Evolutionary conservation across 495 filamentous ascomycete genomes (phyloP).

Genomic region (Aspergillus bertholletiae): DNA sequence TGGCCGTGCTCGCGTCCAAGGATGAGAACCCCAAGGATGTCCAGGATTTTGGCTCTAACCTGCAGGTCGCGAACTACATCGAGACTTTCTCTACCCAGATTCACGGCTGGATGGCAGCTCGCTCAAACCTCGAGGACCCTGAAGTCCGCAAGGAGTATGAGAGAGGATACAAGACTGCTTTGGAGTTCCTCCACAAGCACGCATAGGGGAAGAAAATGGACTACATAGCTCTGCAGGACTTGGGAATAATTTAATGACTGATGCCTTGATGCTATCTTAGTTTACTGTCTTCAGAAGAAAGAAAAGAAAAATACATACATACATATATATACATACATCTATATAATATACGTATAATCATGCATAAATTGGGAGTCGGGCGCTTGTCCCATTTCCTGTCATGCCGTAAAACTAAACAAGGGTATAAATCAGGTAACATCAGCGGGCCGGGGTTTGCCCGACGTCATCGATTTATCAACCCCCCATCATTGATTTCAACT

Average conservation of each 20-base stretch:
- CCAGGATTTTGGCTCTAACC: constrained; percentile 62
- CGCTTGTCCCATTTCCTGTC: too few species aligned
- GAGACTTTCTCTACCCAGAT: constrained; percentile 80
- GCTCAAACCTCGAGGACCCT: constrained; percentile 62
- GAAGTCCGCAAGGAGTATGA: constrained; percentile 73
- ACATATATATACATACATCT: too few species aligned
- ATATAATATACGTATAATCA: too few species aligned
- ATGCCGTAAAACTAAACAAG: too few species aligned
- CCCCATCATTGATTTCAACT: too few species aligned
- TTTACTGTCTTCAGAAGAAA: too few species aligned
- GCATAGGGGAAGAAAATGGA: constrained; percentile 39
- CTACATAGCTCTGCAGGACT: background rate
- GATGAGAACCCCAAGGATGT: constrained; percentile 68
- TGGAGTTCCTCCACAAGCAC: constrained; percentile 75
- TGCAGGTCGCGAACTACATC: constrained; percentile 64
- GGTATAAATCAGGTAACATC: constrained; percentile 1
- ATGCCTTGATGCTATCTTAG: background rate
- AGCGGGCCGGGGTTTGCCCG: background rate
- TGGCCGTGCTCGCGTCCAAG: constrained; percentile 62
- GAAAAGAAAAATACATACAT: too few species aligned
- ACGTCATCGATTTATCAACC: constrained; percentile 2
- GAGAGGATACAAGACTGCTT: constrained; percentile 69
- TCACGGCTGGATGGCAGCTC: constrained; percentile 90
- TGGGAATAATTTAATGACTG: background rate
- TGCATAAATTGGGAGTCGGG: too few species aligned